Base-by-base conservation (phyloP, 164 flowering plant species). In the Echeveria elegans region DNA sequence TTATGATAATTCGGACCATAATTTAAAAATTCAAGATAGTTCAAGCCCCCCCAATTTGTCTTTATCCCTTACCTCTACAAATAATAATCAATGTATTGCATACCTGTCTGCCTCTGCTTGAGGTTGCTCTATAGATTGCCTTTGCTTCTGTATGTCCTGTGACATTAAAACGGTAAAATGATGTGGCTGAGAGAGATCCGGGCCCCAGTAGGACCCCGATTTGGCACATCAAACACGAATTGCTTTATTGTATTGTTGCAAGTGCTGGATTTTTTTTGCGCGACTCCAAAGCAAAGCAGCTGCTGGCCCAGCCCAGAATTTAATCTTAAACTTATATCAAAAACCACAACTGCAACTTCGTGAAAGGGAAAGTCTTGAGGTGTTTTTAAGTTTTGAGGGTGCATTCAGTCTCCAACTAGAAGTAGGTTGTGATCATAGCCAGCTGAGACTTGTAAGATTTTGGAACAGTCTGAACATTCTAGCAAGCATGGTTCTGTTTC, bases 351-450 rank as follows among this genome's bases (percentile, higher is more conserved):
- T n/a, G n/a, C n/a, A n/a, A n/a, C n/a, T n/a, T n/a, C n/a, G n/a
- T n/a, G n/a, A n/a, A n/a, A n/a, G n/a, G n/a, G 41, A 48, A 48
- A 19, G 19, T 18, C 24, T 6, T 19, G 6, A 16, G 16, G 24
- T 19, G 6, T 5, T n/a, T 18, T 48, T 36, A 10, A 36, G 7
- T 48, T 19, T 19, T 23, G 23, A 8, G 19, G 53, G 2, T 52
- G 58, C 16, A 15, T 34, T 77, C 69, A 78, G 40, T 79, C 78
- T 58, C 73, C 75, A 66, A 40, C 45, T 40, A 86, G 69, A 64
- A 90, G 75, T 40, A 88, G 80, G 72, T 72, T 86, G 74, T 92
- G 96, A 77, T 90, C 96, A 65, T 85, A 86, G 1, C 98, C 96
- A 2, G 88, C 75, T 4, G 73, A 86, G 26, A 76, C 85, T 79